These are phyloP conservation scores for Termitomyces sp. DNA, from an alignment of 768 basidiomycete genomes.

Conservation along the genomic window DNA sequence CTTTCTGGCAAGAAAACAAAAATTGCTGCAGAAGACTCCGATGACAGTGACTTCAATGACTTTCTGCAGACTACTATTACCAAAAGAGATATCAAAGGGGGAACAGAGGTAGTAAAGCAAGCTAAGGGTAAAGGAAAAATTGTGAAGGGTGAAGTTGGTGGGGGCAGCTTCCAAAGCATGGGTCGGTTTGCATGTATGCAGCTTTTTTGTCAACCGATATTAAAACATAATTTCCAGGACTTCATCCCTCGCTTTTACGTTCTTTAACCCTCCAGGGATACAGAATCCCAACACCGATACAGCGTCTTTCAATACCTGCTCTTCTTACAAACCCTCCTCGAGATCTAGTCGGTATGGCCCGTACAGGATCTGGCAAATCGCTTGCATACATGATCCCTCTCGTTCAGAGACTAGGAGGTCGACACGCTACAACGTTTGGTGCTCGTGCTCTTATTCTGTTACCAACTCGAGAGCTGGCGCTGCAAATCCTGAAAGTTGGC, in stretches of 20 bases:
- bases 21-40: conserved; percentile 31
- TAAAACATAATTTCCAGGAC: conserved; percentile 42
- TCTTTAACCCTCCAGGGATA: conserved; percentile 91
- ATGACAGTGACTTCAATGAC: conserved; percentile 58
- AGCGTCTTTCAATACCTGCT: conserved; percentile 83
- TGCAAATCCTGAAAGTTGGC: conserved; percentile 92
- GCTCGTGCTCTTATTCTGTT: conserved; percentile 85
- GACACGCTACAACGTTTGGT: conserved; percentile 77
- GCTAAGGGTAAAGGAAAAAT: conserved; percentile 70
- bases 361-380: conserved; percentile 97
- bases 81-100: conserved; percentile 71
- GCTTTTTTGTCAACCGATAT: not conserved
- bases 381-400: conserved; percentile 95
- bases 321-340: conserved; percentile 81
- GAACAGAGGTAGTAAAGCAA: conserved; percentile 74
- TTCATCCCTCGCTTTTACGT: conserved; percentile 79
- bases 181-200: conserved; percentile 45
- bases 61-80: conserved; percentile 69
- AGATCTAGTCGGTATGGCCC: conserved; percentile 97
- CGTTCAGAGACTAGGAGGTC: conserved; percentile 78
- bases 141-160: conserved; percentile 76
- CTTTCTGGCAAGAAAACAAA: conserved; percentile 47
- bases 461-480: conserved; percentile 90
- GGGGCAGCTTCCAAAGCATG: conserved; percentile 96
- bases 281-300: conserved; percentile 94